These are phyloP conservation scores for Ophiostoma sp. DNA, from an alignment of 2,329 filamentous ascomycete species.

Conservation along the genomic window DNA sequence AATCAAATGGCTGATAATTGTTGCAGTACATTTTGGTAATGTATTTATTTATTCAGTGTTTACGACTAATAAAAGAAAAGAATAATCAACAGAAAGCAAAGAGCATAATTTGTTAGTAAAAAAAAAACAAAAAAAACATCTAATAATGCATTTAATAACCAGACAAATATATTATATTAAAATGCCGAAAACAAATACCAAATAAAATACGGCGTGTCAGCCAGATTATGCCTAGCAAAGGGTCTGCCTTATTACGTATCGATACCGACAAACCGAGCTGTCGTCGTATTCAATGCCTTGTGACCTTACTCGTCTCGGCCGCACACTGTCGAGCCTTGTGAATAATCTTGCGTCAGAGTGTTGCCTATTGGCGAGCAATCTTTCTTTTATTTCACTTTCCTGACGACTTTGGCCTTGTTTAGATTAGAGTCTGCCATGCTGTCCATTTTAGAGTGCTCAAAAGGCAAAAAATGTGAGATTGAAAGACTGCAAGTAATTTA, in stretches of 20 bases:
- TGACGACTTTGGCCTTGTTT: background rate
- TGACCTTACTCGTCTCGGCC: background rate
- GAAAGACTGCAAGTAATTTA: too few species aligned
- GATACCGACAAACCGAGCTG: background rate
- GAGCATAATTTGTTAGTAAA: too few species aligned
- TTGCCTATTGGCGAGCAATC: background rate
- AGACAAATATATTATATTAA: background rate
- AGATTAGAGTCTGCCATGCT: background rate
- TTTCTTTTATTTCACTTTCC: background rate
- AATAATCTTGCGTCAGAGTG: background rate
- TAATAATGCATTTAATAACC: background rate
- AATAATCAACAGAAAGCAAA: too few species aligned
- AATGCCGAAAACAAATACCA: background rate
- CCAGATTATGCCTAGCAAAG: background rate
- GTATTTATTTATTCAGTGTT: too few species aligned
- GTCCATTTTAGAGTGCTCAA: background rate
- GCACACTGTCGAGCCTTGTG: background rate
- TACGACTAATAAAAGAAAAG: too few species aligned
- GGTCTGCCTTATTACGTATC: slow-evolving; percentile 7
- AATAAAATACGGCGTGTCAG: background rate
- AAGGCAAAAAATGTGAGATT: too few species aligned
- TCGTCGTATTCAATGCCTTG: background rate
- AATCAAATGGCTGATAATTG: too few species aligned
- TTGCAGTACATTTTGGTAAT: too few species aligned
- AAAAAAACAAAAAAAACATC: too few species aligned